Evolutionary conservation across 306 rosid genomes (phyloP).

Genomic region (Trifolium dubium): DNA sequence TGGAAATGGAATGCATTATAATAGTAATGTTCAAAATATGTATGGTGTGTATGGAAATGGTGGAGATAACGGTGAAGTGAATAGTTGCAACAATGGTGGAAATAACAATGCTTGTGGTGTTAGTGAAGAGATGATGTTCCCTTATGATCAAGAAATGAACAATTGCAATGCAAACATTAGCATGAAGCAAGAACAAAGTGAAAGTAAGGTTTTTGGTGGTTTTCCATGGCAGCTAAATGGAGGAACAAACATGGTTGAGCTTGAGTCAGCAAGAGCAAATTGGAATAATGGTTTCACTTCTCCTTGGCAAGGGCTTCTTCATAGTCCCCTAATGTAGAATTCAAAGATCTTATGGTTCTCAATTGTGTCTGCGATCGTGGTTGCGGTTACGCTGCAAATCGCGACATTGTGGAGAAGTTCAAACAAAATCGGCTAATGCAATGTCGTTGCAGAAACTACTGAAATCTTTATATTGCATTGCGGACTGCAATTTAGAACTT

Average conservation of each 20-base stretch:
- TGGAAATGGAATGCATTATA: slow-evolving; percentile 57
- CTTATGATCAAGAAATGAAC: slow-evolving; percentile 49
- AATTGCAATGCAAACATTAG: slow-evolving; percentile 33
- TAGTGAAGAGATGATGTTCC: slow-evolving; percentile 44
- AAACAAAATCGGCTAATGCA: neutral
- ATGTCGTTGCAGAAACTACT: neutral
- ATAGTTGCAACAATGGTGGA: slow-evolving; percentile 30
- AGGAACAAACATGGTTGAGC: slow-evolving; percentile 55
- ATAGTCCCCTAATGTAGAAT: slow-evolving; percentile 77
- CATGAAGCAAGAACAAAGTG: slow-evolving; percentile 67
- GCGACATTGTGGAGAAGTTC: neutral
- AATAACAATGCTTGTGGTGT: slow-evolving; percentile 9
- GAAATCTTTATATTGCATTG: neutral
- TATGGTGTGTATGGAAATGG: slow-evolving; percentile 64
- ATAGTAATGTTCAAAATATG: slow-evolving; percentile 47
- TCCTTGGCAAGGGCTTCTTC: slow-evolving; percentile 81
- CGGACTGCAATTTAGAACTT: slow-evolving; percentile 25
- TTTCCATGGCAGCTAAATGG: slow-evolving; percentile 70
- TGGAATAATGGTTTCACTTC: slow-evolving; percentile 76
- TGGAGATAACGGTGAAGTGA: slow-evolving; percentile 55
- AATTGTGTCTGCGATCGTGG: neutral
- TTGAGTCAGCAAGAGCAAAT: slow-evolving; percentile 68
- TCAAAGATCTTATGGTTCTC: neutral
- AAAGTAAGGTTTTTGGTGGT: slow-evolving; percentile 65
- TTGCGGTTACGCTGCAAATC: neutral